Percentiles rank a stretch among this genome's conserved stretches.
These are phyloP conservation scores for Aspergillus bertholletiae DNA, from an alignment of 495 filamentous ascomycete species.

Conservation along the genomic window DNA sequence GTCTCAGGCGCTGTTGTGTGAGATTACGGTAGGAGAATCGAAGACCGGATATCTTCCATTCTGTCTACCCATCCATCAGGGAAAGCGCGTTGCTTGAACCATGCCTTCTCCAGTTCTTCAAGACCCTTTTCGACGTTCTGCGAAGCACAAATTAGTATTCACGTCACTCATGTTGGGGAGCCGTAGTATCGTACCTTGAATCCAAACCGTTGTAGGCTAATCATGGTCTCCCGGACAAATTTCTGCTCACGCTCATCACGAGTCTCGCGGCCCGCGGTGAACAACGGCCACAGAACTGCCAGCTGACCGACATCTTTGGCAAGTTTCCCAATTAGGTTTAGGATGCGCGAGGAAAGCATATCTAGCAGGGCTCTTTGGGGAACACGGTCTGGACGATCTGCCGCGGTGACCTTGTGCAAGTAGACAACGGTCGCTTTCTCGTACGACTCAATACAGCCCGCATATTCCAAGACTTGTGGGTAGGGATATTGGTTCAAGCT, in stretches of 20 bases:
- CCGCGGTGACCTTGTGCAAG: conserved; percentile 34
- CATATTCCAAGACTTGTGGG: conserved; percentile 34
- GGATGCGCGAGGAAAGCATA: conserved; percentile 32
- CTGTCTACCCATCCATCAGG: conserved; percentile 38
- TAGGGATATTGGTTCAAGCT: conserved; percentile 26
- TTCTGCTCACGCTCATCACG: conserved; percentile 31
- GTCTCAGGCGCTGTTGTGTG: no score
- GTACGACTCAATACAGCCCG: conserved; percentile 39
- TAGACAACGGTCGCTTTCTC: conserved; percentile 39
- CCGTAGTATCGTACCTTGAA: conserved; percentile 25
- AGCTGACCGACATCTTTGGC: conserved; percentile 36
- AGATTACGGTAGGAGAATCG: conserved; percentile 31
- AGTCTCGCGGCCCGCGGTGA: conserved; percentile 36
- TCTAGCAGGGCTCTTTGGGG: conserved; percentile 25
- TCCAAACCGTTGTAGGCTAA: conserved; percentile 32
- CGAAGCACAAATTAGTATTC: conserved; percentile 2
- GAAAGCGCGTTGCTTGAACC: conserved; percentile 37
- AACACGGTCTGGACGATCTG: conserved; percentile 28
- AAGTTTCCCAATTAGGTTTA: conserved; percentile 30
- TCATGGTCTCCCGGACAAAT: conserved; percentile 35
- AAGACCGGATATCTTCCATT: conserved; percentile 36
- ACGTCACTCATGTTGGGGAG: neutral
- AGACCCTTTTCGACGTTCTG: conserved; percentile 38
- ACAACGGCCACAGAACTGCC: conserved; percentile 37
- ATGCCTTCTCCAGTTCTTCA: conserved; percentile 30